Percentiles rank a stretch among this genome's conserved stretches.
Evolutionary conservation across 495 filamentous ascomycete genomes (phyloP).

Genomic region (Podospora australis): DNA sequence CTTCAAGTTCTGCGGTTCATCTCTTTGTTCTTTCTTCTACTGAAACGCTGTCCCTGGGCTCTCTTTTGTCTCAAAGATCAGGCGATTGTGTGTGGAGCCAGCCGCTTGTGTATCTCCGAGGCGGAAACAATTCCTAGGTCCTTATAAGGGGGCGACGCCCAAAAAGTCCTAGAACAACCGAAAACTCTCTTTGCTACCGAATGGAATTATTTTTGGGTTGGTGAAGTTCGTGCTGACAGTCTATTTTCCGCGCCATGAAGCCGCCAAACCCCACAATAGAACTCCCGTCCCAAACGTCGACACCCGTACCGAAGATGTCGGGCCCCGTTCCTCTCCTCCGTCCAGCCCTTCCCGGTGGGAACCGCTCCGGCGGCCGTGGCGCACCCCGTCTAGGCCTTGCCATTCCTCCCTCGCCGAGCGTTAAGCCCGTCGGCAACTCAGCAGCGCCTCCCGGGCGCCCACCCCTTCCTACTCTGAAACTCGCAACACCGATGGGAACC

Average conservation of each 20-base stretch:
- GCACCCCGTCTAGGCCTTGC: conserved; percentile 77
- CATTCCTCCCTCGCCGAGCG: conserved; percentile 78
- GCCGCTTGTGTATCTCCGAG: too few relatives aligned
- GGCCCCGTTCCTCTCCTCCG: conserved; percentile 74
- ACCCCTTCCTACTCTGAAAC: conserved; percentile 61
- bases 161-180: too few relatives aligned
- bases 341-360: conserved; percentile 74
- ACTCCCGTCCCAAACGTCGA: conserved; percentile 22
- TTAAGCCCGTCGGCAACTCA: conserved; percentile 55
- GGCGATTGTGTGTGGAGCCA: conserved; percentile 2
- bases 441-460: conserved; percentile 44
- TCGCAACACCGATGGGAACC: conserved; percentile 81
- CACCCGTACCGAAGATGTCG: conserved; percentile 59
- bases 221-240: too few relatives aligned
- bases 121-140: too few relatives aligned
- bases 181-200: too few relatives aligned
- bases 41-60: neutral
- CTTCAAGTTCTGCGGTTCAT: neutral
- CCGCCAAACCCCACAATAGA: conserved; percentile 25
- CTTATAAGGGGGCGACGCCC: too few relatives aligned
- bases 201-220: too few relatives aligned
- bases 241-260: too few relatives aligned
- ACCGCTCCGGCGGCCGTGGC: conserved; percentile 55
- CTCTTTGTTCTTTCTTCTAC: neutral
- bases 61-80: neutral